Percentiles rank a stretch among this genome's conserved stretches.
Evolutionary conservation across 768 basidiomycete species (phyloP).

Genomic region (Lyophyllum atratum): DNA sequence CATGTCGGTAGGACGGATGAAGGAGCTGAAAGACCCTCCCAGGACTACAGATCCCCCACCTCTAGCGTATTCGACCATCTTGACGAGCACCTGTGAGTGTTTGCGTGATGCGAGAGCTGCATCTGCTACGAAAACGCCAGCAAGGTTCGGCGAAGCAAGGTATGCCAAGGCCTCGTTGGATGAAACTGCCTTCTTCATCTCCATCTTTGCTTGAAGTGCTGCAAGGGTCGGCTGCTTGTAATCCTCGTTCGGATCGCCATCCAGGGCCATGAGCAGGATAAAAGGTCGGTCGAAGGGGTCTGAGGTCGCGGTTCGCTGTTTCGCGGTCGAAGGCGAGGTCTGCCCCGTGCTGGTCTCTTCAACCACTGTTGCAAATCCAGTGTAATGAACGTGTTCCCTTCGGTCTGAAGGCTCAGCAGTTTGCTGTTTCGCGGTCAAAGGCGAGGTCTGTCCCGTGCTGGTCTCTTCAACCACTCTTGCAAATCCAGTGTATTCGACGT

Average conservation of each 20-base stretch:
- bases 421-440: too few relatives aligned
- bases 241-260: slow-evolving; percentile 20
- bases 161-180: slow-evolving; percentile 22
- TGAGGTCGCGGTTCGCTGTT: not conserved
- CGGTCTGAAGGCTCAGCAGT: not conserved
- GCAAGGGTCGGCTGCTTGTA: slow-evolving; percentile 27
- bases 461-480: not conserved
- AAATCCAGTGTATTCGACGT: not conserved
- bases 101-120: slow-evolving; percentile 28
- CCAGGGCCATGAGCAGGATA: slow-evolving; percentile 32
- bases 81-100: slow-evolving; percentile 22
- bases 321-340: not conserved
- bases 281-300: slow-evolving; percentile 11
- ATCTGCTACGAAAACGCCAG: slow-evolving; percentile 39
- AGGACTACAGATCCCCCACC: slow-evolving; percentile 38
- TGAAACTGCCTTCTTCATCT: slow-evolving; percentile 21
- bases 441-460: not conserved
- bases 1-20: slow-evolving; percentile 23
- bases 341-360: not conserved
- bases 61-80: slow-evolving; percentile 36
- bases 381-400: not conserved
- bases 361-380: not conserved
- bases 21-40: slow-evolving; percentile 34
- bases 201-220: slow-evolving; percentile 26
- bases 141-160: slow-evolving; percentile 27